Evolutionary conservation across 2,329 filamentous ascomycete genomes (phyloP), one percentile per base, ranked within the genome.

Genomic region (Sporothrix protearum): DNA sequence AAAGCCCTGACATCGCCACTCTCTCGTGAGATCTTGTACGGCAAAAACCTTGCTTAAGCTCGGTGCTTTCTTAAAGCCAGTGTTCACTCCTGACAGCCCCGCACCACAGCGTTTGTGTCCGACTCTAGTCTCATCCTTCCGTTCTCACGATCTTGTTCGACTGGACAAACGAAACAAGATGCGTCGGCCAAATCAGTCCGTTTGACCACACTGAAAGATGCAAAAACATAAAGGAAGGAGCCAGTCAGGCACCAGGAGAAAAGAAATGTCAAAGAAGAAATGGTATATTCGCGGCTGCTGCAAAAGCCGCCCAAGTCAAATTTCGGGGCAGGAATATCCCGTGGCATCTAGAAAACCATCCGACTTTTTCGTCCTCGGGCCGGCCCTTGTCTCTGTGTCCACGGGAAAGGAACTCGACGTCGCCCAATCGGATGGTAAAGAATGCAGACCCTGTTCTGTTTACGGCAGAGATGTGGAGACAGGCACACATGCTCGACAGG

Each of bases 341-440:
- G 19, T 47, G 30, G 33, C 19, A 39, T 28, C 33, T 42, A 3
- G 36, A 14, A 16, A 36, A 30, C 53, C 14, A 64, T 55, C 51
- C 59, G 28, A 45, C 25, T 59, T n/a, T 53, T 45, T 45, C 39
- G 55, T 64, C 61, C 49, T 55, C 68, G 72, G 72, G 33, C 57
- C 63, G 70, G 72, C 53, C 70, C 70, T 71, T 73, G 67, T 42
- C 22, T 45, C 51, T 71, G n/a, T 51, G n/a, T 36, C 59, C 22
- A 25, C 28, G 2, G 22, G 14, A 49, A 66, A 63, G 2, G 28
- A 45, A 63, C 1, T 33, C 2, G 28, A 59, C 8, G 16, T 12
- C 3, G 30, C 33, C 68, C 53, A 33, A 69, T 69, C 39, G 68
- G 68, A 47, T 59, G 8, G 6, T 69, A 16, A 19, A 42, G 14